Percentiles rank a stretch among this genome's conserved stretches.
Conservation (phyloP, 768 basidiomycete species). For the Lactarius sanguifluus region DNA sequence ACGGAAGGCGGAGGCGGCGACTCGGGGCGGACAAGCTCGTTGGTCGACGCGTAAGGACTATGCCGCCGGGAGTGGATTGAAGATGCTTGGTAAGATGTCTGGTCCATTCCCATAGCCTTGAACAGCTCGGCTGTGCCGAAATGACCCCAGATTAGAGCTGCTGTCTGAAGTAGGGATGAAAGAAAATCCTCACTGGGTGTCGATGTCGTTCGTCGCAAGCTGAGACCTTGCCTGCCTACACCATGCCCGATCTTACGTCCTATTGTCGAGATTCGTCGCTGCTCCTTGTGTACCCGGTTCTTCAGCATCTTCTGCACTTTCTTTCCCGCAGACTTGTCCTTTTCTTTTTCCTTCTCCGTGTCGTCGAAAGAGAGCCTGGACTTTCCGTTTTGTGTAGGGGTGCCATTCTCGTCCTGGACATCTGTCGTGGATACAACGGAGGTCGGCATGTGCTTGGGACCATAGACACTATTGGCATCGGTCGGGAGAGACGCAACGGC, state of each 20-base stretch:
- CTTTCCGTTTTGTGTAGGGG: slow-evolving; percentile 1
- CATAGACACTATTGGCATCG: slow-evolving; percentile 12
- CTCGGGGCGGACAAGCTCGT: slow-evolving; percentile 36
- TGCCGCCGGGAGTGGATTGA: slow-evolving; percentile 82
- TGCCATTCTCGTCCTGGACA: slow-evolving; percentile 12
- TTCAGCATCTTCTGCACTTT: slow-evolving; percentile 77
- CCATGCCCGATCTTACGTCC: slow-evolving; percentile 75
- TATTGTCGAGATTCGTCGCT: slow-evolving; percentile 70
- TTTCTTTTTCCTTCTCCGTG: slow-evolving; percentile 35
- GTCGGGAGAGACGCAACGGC: background rate
- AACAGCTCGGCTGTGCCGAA: slow-evolving; percentile 17
- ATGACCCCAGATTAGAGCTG: background rate
- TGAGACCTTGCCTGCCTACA: slow-evolving; percentile 48
- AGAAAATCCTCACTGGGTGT: slow-evolving; percentile 56
- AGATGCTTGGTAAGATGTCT: slow-evolving; percentile 66
- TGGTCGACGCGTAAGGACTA: slow-evolving; percentile 37
- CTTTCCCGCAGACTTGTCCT: slow-evolving; percentile 60
- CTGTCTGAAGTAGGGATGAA: background rate
- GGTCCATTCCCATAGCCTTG: slow-evolving; percentile 28
- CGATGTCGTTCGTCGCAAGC: slow-evolving; percentile 59
- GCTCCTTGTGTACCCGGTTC: slow-evolving; percentile 69
- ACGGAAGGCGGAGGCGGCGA: slow-evolving; percentile 40
- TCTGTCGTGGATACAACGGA: slow-evolving; percentile 5
- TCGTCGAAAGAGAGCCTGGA: slow-evolving; percentile 26
- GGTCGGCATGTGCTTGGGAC: background rate